phyloP scores from a whole-genome alignment of 345 rosid genomes.

The Streptanthus diversifolius region DNA sequence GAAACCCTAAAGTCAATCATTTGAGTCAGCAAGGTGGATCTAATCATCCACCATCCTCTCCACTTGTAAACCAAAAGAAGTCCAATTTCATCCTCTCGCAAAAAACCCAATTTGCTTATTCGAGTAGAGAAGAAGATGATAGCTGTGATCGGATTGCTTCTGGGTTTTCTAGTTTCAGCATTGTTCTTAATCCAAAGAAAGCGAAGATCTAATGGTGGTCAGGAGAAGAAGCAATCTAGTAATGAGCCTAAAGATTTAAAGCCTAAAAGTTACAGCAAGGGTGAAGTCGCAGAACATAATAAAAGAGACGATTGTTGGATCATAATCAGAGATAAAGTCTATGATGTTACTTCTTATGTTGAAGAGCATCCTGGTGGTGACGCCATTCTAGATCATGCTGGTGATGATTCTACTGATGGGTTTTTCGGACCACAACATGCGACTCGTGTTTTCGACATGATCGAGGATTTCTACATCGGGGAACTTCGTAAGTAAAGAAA shows the following conservation, averaged over 20 bases:
- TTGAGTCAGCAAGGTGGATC: conserved; percentile 5
- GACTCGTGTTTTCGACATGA: conserved; percentile 71
- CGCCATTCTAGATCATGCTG: conserved; percentile 82
- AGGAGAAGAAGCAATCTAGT: conserved; percentile 25
- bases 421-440: conserved; percentile 95
- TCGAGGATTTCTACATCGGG: conserved; percentile 76
- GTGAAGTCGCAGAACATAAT: conserved; percentile 60
- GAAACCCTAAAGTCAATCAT: not conserved
- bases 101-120: not conserved
- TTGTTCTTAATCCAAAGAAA: conserved; percentile 39
- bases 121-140: conserved; percentile 21
- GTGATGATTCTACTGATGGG: conserved; percentile 90
- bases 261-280: conserved; percentile 46
- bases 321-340: conserved; percentile 74
- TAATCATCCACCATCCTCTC: not conserved
- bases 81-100: not conserved
- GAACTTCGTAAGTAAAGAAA: conserved; percentile 38
- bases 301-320: conserved; percentile 90
- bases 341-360: conserved; percentile 84
- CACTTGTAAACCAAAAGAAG: not conserved
- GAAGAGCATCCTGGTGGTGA: conserved; percentile 99
- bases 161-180: conserved; percentile 43
- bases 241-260: conserved; percentile 20
- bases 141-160: conserved; percentile 39
- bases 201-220: conserved; percentile 30